Percentiles rank a stretch among this genome's conserved stretches.
Conservation (phyloP, 768 basidiomycete genomes). For the Fomitopsis pulvina region DNA sequence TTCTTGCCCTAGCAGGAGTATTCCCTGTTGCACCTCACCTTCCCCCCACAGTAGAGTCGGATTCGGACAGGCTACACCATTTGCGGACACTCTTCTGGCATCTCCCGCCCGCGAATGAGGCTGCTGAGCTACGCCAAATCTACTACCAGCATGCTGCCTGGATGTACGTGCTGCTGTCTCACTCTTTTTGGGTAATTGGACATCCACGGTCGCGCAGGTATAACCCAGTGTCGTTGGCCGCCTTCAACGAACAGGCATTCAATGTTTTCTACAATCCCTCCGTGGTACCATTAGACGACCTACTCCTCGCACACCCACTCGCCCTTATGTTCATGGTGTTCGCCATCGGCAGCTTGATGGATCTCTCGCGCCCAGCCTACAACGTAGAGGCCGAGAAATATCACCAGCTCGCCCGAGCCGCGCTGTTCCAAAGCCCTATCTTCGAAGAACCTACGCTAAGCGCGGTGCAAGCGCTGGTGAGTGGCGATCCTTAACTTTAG, state of each 20-base stretch:
- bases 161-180: conserved; percentile 41
- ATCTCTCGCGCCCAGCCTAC: conserved; percentile 48
- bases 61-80: conserved; percentile 29
- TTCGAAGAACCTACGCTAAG: conserved; percentile 59
- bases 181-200: neutral
- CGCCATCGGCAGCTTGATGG: conserved; percentile 56
- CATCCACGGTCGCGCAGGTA: conserved; percentile 37
- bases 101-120: conserved; percentile 54
- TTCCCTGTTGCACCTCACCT: conserved; percentile 50
- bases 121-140: conserved; percentile 51
- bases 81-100: conserved; percentile 62
- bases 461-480: conserved; percentile 59
- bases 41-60: conserved; percentile 27
- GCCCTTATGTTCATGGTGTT: conserved; percentile 59
- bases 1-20: conserved; percentile 57
- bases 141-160: conserved; percentile 65
- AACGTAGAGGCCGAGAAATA: conserved; percentile 52
- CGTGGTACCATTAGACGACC: conserved; percentile 34
- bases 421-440: conserved; percentile 55
- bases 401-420: conserved; percentile 54
- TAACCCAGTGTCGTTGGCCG: conserved; percentile 50
- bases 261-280: conserved; percentile 44
- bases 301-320: conserved; percentile 45
- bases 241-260: conserved; percentile 49
- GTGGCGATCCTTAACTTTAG: conserved; percentile 8